Conservation (phyloP, 2,329 filamentous ascomycete genomes). For the Trichoderma guizhouense region DNA sequence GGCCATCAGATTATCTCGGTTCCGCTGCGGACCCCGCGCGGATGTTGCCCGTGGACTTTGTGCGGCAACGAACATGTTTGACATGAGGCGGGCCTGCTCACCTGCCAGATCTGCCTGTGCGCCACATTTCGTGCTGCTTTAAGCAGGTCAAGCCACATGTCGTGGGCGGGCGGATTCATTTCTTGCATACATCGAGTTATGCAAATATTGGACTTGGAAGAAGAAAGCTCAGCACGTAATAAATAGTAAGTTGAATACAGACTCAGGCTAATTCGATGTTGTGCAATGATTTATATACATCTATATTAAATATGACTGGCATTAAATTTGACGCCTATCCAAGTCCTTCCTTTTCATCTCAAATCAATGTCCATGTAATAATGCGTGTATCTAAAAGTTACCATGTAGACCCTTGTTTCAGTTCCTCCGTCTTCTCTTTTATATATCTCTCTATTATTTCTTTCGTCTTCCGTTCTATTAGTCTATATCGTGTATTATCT, state of each 20-base stretch:
- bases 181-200: neutral
- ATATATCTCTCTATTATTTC: neutral
- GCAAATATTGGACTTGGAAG: neutral
- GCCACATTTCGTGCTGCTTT: conserved; percentile 13
- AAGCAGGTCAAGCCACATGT: neutral
- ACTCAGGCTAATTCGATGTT: neutral
- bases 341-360: neutral
- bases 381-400: neutral
- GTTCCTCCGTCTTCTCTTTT: neutral
- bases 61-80: neutral
- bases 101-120: neutral
- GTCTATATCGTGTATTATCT: neutral
- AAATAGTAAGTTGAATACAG: neutral
- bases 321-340: neutral
- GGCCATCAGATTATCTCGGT: neutral
- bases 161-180: neutral
- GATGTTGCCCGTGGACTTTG: neutral
- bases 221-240: neutral
- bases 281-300: neutral
- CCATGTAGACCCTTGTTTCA: neutral
- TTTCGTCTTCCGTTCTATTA: neutral
- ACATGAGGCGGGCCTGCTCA: neutral
- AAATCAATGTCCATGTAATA: neutral
- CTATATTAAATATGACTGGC: neutral
- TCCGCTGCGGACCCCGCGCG: neutral